phyloP scores from a whole-genome alignment of 2,329 filamentous ascomycete species.

The Fusarium keratoplasticum region DNA sequence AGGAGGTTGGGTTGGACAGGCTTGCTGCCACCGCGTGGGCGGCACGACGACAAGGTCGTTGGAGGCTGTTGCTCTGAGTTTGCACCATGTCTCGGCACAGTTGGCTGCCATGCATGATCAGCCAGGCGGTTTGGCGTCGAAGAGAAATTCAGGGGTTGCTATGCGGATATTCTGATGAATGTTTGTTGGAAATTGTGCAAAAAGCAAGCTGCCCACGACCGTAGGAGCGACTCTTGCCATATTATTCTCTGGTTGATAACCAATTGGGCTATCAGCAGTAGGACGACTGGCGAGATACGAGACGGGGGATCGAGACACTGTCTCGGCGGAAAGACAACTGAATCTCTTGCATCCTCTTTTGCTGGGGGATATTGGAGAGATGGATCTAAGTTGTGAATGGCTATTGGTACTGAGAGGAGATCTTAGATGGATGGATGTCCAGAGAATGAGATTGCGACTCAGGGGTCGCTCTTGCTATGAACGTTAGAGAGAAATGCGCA shows the following conservation, averaged over 20 bases:
- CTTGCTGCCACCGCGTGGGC: conserved; percentile 4
- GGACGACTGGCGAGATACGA: background rate
- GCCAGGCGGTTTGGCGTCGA: background rate
- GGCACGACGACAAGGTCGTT: background rate
- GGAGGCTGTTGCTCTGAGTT: conserved; percentile 3
- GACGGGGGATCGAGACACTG: background rate
- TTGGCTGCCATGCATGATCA: background rate
- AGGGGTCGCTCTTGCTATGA: background rate
- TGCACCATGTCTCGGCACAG: background rate
- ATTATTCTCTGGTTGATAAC: background rate
- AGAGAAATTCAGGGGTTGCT: background rate
- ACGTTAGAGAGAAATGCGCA: background rate
- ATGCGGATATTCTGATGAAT: background rate
- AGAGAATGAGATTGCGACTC: background rate
- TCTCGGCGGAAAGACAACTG: background rate
- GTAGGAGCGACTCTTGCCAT: background rate
- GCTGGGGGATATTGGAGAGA: background rate
- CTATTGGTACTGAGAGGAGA: background rate
- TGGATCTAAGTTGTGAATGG: background rate
- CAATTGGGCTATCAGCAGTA: background rate
- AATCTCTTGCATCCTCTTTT: background rate
- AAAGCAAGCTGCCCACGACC: conserved; percentile 3
- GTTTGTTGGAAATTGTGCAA: conserved; percentile 1
- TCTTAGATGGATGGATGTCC: background rate
- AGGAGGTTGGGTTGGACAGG: conserved; percentile 9